Evolutionary conservation across 306 rosid species (phyloP).

Genomic region (Styphnolobium japonicum): DNA sequence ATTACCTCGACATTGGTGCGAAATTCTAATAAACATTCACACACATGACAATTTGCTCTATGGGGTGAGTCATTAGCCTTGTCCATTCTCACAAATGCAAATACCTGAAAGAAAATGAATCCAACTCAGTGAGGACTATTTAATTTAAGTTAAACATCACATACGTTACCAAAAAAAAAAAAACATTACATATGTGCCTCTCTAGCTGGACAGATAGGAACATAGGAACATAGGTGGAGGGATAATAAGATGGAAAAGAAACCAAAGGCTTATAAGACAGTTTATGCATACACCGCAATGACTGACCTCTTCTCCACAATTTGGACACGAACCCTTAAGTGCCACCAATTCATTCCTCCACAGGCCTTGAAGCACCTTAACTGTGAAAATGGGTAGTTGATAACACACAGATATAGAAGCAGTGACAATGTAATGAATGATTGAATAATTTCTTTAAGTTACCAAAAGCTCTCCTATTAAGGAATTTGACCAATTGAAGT

Average conservation of each 20-base stretch:
- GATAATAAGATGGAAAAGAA: background rate
- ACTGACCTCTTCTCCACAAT: conserved; percentile 91
- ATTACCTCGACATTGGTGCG: conserved; percentile 67
- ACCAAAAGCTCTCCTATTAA: background rate
- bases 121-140: background rate
- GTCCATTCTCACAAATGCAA: conserved; percentile 73
- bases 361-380: conserved; percentile 75
- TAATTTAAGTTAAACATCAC: background rate
- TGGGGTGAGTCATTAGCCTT: conserved; percentile 51
- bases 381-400: conserved; percentile 34
- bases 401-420: background rate
- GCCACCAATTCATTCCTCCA: conserved; percentile 86
- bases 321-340: conserved; percentile 85
- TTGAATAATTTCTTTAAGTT: background rate
- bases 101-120: conserved; percentile 51
- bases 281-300: background rate
- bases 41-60: conserved; percentile 83
- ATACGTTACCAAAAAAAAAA: too few species aligned
- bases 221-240: background rate
- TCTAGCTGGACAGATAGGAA: background rate
- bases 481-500: background rate
- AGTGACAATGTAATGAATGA: background rate
- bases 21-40: conserved; percentile 71
- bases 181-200: background rate
- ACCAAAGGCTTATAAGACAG: background rate